Percentiles rank a stretch among this genome's conserved stretches.
Conservation (phyloP, 169 alveolate species). For the Plasmodium cynomolgi region DNA sequence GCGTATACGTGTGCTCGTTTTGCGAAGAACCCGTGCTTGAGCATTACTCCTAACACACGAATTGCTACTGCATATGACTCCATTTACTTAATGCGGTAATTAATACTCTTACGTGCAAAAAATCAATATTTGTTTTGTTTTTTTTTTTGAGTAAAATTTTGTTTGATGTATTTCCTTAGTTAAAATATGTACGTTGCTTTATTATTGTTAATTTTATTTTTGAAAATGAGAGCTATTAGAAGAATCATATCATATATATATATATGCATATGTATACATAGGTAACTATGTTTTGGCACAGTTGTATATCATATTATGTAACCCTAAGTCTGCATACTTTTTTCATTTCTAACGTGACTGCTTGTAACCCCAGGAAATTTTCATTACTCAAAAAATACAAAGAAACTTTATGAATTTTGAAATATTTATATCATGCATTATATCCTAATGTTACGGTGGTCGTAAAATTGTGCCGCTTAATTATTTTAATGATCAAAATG, state of each 20-base stretch:
- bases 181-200: not conserved
- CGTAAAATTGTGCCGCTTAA: not conserved
- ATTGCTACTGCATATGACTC: not conserved
- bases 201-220: too few species aligned
- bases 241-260: not conserved
- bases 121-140: not conserved
- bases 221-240: too few species aligned
- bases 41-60: not conserved
- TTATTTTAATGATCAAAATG: not conserved
- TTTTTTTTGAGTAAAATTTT: not conserved
- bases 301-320: not conserved
- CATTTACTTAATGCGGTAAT: not conserved
- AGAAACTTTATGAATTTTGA: not conserved
- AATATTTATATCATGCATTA: not conserved
- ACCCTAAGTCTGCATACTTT: not conserved
- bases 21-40: not conserved
- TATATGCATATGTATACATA: not conserved
- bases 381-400: not conserved
- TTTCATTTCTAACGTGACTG: not conserved
- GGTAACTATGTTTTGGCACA: not conserved
- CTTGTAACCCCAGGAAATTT: not conserved
- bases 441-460: not conserved
- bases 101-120: not conserved
- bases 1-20: not conserved
- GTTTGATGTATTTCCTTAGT: not conserved